A percentile compares a stretch with the other conserved stretches of the same genome.
Conservation (phyloP, 2,329 filamentous ascomycete genomes). For the Colletotrichum lupini region DNA sequence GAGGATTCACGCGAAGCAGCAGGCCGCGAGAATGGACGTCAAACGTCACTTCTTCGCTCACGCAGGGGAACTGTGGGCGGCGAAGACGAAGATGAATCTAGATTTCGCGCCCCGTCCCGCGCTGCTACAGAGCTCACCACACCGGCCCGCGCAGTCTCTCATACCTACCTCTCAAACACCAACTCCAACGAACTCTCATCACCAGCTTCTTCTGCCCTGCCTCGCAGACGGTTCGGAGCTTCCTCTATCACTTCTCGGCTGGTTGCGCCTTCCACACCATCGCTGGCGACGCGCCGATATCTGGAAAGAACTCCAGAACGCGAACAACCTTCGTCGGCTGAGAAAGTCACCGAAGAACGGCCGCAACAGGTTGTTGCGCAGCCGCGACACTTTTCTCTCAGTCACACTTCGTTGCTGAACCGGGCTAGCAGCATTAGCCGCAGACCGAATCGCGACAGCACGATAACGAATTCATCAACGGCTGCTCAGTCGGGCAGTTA, state of each 20-base stretch:
- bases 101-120: constrained; percentile 67
- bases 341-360: constrained; percentile 53
- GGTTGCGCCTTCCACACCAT: constrained; percentile 50
- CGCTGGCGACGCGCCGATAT: constrained; percentile 57
- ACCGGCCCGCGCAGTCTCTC: constrained; percentile 44
- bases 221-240: constrained; percentile 63
- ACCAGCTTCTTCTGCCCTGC: constrained; percentile 58
- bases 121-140: constrained; percentile 65
- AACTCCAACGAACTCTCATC: constrained; percentile 38
- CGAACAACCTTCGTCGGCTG: constrained; percentile 48
- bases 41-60: constrained; percentile 56
- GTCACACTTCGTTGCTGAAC: constrained; percentile 53
- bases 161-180: constrained; percentile 49
- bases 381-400: constrained; percentile 55
- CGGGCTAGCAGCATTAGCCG: constrained; percentile 59
- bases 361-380: constrained; percentile 41
- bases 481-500: constrained; percentile 55
- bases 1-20: constrained; percentile 49
- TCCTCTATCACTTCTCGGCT: constrained; percentile 61
- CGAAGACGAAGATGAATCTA: constrained; percentile 59
- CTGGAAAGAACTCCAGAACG: constrained; percentile 59
- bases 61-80: constrained; percentile 59
- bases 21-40: constrained; percentile 52
- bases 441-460: constrained; percentile 55
- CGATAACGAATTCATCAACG: constrained; percentile 52